Conservation (phyloP, 1,284 basidiomycete genomes). For the Rhodotorula mucilaginosa region DNA sequence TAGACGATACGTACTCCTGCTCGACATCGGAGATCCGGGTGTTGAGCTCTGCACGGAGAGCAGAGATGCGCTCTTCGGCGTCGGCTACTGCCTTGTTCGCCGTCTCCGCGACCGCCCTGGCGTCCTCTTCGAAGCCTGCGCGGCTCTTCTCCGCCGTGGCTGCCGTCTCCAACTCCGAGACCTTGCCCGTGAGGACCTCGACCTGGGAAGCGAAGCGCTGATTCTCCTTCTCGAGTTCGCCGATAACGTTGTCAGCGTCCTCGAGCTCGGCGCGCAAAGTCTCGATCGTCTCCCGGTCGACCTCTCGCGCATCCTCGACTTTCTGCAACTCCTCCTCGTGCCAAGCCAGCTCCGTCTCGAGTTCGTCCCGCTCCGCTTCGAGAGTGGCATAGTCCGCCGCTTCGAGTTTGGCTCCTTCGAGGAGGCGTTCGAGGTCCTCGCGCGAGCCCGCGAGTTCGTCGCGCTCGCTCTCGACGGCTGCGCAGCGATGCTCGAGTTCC, state of each 20-base stretch:
- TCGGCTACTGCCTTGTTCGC: neutral
- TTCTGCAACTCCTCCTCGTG: constrained; percentile 17
- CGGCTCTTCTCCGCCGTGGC: neutral
- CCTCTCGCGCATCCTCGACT: constrained; percentile 2
- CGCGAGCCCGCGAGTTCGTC: constrained; percentile 20
- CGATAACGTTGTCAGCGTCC: constrained; percentile 5
- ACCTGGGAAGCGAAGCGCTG: neutral
- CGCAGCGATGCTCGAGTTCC: neutral
- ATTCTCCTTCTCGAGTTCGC: neutral
- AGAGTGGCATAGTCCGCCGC: neutral
- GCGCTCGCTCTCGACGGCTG: constrained; percentile 11
- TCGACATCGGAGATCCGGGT: neutral
- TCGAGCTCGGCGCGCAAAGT: neutral
- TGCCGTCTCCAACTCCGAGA: neutral
- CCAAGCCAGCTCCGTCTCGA: constrained; percentile 24
- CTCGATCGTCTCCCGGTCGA: neutral
- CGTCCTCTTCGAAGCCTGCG: neutral
- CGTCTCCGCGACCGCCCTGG: neutral
- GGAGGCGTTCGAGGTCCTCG: constrained; percentile 8
- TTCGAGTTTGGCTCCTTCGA: constrained; percentile 3
- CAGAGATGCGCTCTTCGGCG: constrained; percentile 1
- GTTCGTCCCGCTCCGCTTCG: constrained; percentile 11
- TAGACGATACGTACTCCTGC: neutral
- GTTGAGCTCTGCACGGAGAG: neutral
- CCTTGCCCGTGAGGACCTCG: neutral